Percentiles rank a stretch among this genome's conserved stretches.
Evolutionary conservation across 163 green algal genomes (phyloP).

Genomic region (Volvox carteri): DNA sequence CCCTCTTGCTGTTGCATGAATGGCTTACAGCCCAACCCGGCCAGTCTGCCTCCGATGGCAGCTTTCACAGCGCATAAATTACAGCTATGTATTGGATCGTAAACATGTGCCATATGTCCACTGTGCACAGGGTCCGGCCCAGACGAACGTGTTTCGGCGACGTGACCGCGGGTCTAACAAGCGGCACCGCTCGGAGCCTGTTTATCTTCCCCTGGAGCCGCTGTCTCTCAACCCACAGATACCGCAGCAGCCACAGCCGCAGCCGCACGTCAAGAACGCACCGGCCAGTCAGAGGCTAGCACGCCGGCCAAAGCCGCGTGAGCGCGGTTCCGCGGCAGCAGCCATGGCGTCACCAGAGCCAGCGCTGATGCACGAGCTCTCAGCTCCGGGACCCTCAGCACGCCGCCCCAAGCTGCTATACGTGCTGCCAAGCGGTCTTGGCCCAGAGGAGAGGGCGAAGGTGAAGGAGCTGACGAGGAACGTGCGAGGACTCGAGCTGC

Average conservation of each 20-base stretch:
- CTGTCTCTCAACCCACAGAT: background rate
- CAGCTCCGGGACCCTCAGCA: background rate
- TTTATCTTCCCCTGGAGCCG: background rate
- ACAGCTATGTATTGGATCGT: too few species aligned
- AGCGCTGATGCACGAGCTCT: background rate
- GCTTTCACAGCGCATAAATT: too few species aligned
- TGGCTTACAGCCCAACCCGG: too few species aligned
- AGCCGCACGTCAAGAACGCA: constrained; percentile 1
- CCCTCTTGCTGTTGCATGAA: too few species aligned
- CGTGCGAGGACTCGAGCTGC: constrained; percentile 20
- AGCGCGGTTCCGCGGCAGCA: background rate
- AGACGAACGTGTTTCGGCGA: background rate
- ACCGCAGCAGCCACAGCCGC: background rate
- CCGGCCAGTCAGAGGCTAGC: background rate
- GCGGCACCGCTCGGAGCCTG: constrained; percentile 13
- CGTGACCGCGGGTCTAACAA: background rate
- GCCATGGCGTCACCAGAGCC: background rate
- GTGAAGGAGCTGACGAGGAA: constrained; percentile 7
- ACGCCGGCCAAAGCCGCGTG: background rate
- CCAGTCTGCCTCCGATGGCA: too few species aligned
- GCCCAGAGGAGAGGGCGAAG: background rate
- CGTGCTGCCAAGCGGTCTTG: constrained; percentile 4
- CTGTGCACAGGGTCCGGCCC: too few species aligned
- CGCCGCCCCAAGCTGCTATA: background rate
- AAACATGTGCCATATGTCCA: too few species aligned